Evolutionary conservation across 1,139 yeast species (phyloP).

Genomic region (Wickerhamomyces sp.): DNA sequence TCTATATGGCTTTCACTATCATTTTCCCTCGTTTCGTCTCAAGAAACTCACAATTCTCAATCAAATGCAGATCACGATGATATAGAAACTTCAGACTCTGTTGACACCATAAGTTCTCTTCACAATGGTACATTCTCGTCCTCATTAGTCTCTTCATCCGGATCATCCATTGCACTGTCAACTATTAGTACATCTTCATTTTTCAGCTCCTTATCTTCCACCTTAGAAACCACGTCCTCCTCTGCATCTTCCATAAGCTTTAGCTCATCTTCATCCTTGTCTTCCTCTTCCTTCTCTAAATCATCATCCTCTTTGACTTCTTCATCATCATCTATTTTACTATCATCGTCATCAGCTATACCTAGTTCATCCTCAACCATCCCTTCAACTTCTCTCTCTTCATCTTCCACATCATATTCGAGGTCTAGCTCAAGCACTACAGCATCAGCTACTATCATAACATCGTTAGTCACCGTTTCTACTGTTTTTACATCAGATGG

Average conservation of each 20-base stretch:
- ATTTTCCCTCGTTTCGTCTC: no score
- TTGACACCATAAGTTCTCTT: no score
- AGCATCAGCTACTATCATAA: constrained; percentile 2
- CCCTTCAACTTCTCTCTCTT: constrained; percentile 9
- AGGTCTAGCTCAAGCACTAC: background rate
- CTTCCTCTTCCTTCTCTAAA: constrained; percentile 9
- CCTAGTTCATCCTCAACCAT: background rate
- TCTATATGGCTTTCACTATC: no score
- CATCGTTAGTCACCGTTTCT: constrained; percentile 16
- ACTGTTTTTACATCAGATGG: constrained; percentile 20
- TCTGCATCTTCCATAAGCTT: no score
- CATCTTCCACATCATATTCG: constrained; percentile 9
- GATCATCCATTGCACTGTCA: background rate
- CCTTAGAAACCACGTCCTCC: no score
- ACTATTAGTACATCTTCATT: background rate
- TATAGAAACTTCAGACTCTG: no score
- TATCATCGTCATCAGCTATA: background rate
- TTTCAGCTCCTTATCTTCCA: background rate
- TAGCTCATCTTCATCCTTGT: constrained; percentile 7
- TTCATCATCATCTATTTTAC: background rate
- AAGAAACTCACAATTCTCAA: no score
- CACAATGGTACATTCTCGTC: no score
- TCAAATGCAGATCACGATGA: no score
- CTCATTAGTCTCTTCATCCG: constrained; percentile 2
- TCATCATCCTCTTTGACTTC: constrained; percentile 9